Evolutionary conservation across 192 early-diverging fungal genomes (phyloP), one percentile per base, ranked within the genome.

Genomic region (Linnemannia exigua): DNA sequence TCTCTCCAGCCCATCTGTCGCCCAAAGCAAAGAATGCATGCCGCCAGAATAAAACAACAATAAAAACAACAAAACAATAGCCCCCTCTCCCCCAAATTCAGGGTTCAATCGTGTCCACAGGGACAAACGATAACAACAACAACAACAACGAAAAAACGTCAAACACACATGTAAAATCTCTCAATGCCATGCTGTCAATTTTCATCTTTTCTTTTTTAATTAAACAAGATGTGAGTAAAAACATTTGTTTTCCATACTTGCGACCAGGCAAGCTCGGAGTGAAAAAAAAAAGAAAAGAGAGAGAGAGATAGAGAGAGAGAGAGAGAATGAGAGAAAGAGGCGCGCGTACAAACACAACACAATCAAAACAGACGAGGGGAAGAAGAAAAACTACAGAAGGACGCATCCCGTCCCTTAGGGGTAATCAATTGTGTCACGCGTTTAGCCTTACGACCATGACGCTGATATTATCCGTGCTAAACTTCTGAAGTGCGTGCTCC

Each of bases 391-490:
- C 3, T 6, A 44, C 9, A 44, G 41, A 44, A 44, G 9, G 9
- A 44, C 9, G 41, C 3, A 44, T 9, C 41, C 41, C 41, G 41
- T 44, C 41, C 41, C 41, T 44, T n/a, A n/a, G n/a, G n/a, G n/a
- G n/a, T n/a, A n/a, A n/a, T n/a, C n/a, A n/a, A 54, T 5, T 63
- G 9, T 68, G 15, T 68, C 54, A 80, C 16, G 73, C 48, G 20
- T 50, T 52, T 74, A 97, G 78, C 74, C 92, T 91, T 79, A 97
- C 89, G 15, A 96, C 95, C 93, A 99, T 94, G 33, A 97, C 93
- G 76, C 94, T 97, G 52, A 99, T 92, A 87, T 99, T 99, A 87
- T 99, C 98, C 28, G 95, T 98, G 67, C 95, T 97, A 66, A 94
- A 95, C 87, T 99, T 99, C 81, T 93, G 92, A 31, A 99, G 90